Evolutionary conservation across 2,329 filamentous ascomycete genomes (phyloP), one percentile per base, ranked within the genome.

Genomic region (Pleurostoma richardsiae): DNA sequence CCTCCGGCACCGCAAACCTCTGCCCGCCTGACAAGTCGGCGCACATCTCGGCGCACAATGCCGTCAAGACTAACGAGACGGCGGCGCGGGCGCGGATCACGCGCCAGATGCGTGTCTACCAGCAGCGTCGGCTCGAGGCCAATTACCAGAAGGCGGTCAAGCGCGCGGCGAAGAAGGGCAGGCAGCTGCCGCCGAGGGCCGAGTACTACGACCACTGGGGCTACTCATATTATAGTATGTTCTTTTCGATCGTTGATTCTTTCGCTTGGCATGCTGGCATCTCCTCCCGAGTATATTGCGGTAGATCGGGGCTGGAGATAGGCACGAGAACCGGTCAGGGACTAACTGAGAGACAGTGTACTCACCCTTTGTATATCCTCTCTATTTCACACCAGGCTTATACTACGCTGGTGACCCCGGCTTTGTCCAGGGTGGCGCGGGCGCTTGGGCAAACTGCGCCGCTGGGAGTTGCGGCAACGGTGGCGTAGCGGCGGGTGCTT

Each of bases 11-110:
- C 0, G 73, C 75, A 2, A 58, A 68, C 6, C 63, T 77, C 7
- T 81, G 76, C 50, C 66, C 79, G 0, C 74, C 80, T 0, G 68
- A 77, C 43, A 79, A 76, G 45, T 81, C 79, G 26, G 77, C 83
- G 0, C 88, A 92, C 59, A 85, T 92, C 51, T 88, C 83, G 0
- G 74, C 84, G 0, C 88, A 92, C 69, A 89, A 83, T 56, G 77
- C 86, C 1, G 80, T 90, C 6, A 53, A 45, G 40, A 39, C 39
- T 7, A 57, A 61, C 30, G 54, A 44, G n/a, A 60, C 53, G 27
- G 42, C 50, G 19, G 39, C 48, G 4, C 60, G 50, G 4, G 59
- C 38, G 52, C 69, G 38, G 6, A 44, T 70, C 50, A 43, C 65
- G 58, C 43, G 49, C 1, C 68, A 71, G 19, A 60, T 81, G 4